Base-by-base conservation (phyloP, 1,139 yeast species). In the Protomyces pachydermus region DNA sequence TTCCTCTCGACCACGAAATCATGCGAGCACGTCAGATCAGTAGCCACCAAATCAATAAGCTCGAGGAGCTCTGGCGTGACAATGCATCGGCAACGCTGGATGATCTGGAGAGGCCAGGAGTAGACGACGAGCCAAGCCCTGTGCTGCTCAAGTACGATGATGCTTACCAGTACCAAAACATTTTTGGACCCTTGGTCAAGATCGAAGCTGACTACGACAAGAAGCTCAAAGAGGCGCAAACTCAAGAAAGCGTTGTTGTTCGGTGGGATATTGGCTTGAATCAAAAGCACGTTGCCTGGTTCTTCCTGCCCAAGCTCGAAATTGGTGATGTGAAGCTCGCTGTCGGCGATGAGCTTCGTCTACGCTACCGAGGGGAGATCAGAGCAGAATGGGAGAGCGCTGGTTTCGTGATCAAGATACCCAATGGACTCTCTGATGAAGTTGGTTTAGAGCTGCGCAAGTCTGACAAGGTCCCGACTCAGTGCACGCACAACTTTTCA, bases 51-150 rank as follows among this genome's bases (percentile, higher is more conserved):
- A 88, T 91, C 64, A 74, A 84, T 6, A 83, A 84, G 71, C 77
- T 91, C 56, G 98, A 91, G 73, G 85, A 85, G 1, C 84, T 87
- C 72, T 91, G 97, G 97, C 82, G 88, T 71, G 79, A 84, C 35
- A 83, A 87, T 71, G 81, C 85, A 66, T 80, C 81, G 62, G 91
- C 95, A 5, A 86, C 89, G 1, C 77, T 89, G 20, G 82, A 80
- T 51, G 79, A 76, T 56, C 67, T 81, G 54, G 82, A 80, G 25
- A 78, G 79, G 61, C 77, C 78, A 0, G 82, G 79, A n/a, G 83
- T 80, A 48, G 82, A 79, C 51, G 85, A 81, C 63, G 85, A 83
- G 66, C 86, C 85, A 58, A 80, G 82, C 52, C 96, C 96, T 0
- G 84, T 88, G 52, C 78, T 87, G 64, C 80, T 89, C 81, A 80